Conservation (phyloP, 345 rosid species). For the Lepidium sativum region DNA sequence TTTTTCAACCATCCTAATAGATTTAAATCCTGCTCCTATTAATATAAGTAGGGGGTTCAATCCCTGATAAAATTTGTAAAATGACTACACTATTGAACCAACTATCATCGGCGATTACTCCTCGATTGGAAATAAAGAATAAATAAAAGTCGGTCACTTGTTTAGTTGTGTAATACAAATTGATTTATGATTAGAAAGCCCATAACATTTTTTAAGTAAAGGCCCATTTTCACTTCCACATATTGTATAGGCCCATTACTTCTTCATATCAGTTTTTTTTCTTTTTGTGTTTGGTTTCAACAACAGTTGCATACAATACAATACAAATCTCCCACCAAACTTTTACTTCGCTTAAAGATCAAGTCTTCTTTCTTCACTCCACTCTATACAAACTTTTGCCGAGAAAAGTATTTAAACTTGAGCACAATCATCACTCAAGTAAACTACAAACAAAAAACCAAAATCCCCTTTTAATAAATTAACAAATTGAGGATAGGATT, state of each 20-base stretch:
- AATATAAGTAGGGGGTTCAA: too few relatives aligned
- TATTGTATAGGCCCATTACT: neutral
- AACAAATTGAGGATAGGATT: neutral
- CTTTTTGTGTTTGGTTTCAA: too few relatives aligned
- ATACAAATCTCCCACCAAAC: constrained; percentile 30
- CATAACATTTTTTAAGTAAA: neutral
- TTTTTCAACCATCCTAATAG: too few relatives aligned
- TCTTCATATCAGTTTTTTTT: too few relatives aligned
- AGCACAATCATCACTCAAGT: constrained; percentile 13
- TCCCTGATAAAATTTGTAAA: too few relatives aligned
- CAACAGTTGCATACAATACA: neutral
- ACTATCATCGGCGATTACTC: too few relatives aligned
- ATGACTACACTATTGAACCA: too few relatives aligned
- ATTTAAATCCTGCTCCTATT: too few relatives aligned
- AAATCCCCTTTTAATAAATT: neutral
- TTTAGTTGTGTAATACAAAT: too few relatives aligned
- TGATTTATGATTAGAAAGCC: neutral
- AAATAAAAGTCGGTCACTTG: too few relatives aligned
- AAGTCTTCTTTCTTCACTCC: constrained; percentile 25
- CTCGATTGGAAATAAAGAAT: too few relatives aligned
- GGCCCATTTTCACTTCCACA: constrained; percentile 1
- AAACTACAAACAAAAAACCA: constrained; percentile 7
- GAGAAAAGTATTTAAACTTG: neutral
- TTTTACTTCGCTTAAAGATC: constrained; percentile 27
- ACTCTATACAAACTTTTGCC: neutral